A percentile compares a stretch with the other conserved stretches of the same genome.
Evolutionary conservation across 1,284 basidiomycete genomes (phyloP).

Genomic region (Ganoderma meredithae): DNA sequence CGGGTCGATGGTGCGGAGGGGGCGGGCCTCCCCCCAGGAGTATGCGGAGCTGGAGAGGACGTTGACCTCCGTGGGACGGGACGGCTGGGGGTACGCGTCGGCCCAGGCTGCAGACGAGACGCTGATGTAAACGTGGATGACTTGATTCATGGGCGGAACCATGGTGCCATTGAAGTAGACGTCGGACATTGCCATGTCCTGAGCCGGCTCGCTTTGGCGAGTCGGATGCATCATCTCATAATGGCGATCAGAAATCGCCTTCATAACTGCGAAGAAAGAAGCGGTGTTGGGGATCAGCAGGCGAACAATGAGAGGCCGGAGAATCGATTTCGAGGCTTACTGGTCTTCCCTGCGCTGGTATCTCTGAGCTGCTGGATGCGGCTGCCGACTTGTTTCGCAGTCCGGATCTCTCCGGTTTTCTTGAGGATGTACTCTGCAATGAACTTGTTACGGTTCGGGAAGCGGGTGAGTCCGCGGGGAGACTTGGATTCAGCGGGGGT

Average conservation of each 20-base stretch:
- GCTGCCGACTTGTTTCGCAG: constrained; percentile 77
- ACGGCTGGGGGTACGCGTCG: constrained; percentile 7
- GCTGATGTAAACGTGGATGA: constrained; percentile 59
- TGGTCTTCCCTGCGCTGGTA: constrained; percentile 67
- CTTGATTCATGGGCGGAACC: constrained; percentile 21
- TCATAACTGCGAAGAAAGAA: constrained; percentile 38
- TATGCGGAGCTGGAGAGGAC: constrained; percentile 26
- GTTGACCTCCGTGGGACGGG: constrained; percentile 23
- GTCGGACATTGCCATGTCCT: constrained; percentile 16
- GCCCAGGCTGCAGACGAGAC: constrained; percentile 43
- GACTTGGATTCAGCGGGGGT: constrained; percentile 73
- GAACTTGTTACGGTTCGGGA: constrained; percentile 77
- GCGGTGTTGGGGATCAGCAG: constrained; percentile 15
- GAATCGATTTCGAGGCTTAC: constrained; percentile 49
- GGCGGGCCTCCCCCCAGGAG: constrained; percentile 54
- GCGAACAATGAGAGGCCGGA: constrained; percentile 7
- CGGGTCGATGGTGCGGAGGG: constrained; percentile 64
- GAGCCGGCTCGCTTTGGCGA: constrained; percentile 16
- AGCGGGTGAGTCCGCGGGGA: constrained; percentile 71
- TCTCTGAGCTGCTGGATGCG: constrained; percentile 76
- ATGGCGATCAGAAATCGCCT: constrained; percentile 44
- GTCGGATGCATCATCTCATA: constrained; percentile 42
- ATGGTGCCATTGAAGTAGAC: constrained; percentile 21
- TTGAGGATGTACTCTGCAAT: constrained; percentile 74
- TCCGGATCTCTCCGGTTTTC: constrained; percentile 67